Evolutionary conservation across 2,329 filamentous ascomycete species (phyloP).

Genomic region (Aureobasidium sp.): DNA sequence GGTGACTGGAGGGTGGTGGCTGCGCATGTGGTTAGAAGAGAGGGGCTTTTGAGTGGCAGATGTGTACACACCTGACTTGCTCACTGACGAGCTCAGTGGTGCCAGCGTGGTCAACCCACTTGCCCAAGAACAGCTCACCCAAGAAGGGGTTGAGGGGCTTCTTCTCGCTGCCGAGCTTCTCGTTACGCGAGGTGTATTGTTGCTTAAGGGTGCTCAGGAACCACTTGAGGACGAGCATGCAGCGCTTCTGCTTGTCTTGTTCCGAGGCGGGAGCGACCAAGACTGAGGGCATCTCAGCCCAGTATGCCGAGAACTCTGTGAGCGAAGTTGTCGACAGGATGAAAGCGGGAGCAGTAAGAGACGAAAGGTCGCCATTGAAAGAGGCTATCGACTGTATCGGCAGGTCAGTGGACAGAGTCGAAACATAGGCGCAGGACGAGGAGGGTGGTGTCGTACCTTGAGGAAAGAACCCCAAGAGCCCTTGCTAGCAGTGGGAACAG

Average conservation of each 20-base stretch:
- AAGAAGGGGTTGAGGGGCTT: conserved; percentile 96
- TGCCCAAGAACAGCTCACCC: conserved; percentile 86
- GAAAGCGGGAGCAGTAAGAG: conserved; percentile 48
- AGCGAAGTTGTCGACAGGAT: conserved; percentile 47
- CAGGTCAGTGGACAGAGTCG: not conserved
- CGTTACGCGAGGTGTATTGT: conserved; percentile 66
- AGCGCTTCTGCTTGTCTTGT: conserved; percentile 69
- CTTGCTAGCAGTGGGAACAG: conserved; percentile 37
- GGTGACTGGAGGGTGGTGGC: conserved; percentile 87
- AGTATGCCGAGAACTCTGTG: conserved; percentile 49
- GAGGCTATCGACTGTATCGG: conserved; percentile 40
- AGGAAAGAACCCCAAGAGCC: conserved; percentile 42
- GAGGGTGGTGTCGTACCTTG: conserved; percentile 28
- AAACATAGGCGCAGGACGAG: not conserved
- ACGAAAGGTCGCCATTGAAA: conserved; percentile 48
- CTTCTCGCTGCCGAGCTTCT: conserved; percentile 84
- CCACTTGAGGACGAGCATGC: conserved; percentile 88
- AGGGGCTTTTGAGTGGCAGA: not conserved
- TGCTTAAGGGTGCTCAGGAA: conserved; percentile 90
- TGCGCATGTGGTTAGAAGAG: conserved; percentile 18
- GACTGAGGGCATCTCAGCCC: conserved; percentile 50
- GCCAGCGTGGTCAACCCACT: conserved; percentile 76
- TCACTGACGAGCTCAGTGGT: conserved; percentile 83
- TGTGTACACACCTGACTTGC: conserved; percentile 62
- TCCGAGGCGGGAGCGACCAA: conserved; percentile 78